Evolutionary conservation across 768 basidiomycete species (phyloP).

Genomic region (Russula emetica): DNA sequence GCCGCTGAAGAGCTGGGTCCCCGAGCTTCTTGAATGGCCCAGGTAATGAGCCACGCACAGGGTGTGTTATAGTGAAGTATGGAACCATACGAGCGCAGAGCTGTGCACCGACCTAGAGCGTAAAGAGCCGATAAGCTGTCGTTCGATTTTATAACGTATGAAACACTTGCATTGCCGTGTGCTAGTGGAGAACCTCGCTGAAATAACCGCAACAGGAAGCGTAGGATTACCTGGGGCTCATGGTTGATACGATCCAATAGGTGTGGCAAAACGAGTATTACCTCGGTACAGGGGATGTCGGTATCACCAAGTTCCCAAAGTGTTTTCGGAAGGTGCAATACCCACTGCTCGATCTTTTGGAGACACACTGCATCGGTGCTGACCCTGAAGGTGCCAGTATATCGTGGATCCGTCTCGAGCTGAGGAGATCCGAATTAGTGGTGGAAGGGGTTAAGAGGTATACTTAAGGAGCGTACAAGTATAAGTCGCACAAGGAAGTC

Average conservation of each 20-base stretch:
- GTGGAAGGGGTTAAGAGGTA: background rate
- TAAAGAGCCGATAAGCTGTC: constrained; percentile 18
- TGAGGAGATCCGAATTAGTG: constrained; percentile 31
- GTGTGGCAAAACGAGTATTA: constrained; percentile 29
- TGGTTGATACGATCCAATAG: background rate
- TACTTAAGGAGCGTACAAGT: constrained; percentile 47
- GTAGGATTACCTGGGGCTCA: constrained; percentile 47
- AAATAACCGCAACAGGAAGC: constrained; percentile 55
- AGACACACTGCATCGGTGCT: constrained; percentile 32
- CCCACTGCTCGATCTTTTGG: constrained; percentile 55
- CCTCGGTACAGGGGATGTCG: constrained; percentile 59
- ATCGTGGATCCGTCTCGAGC: constrained; percentile 57
- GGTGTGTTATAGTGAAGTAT: constrained; percentile 75
- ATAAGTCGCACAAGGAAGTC: constrained; percentile 71
- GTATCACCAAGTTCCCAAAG: constrained; percentile 78
- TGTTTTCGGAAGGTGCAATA: constrained; percentile 68
- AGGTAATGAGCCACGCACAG: constrained; percentile 62
- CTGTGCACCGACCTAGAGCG: constrained; percentile 42
- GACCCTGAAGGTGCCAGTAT: constrained; percentile 46
- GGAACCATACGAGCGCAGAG: constrained; percentile 61
- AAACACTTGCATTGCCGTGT: constrained; percentile 41
- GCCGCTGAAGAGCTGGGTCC: constrained; percentile 41
- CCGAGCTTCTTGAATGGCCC: constrained; percentile 81
- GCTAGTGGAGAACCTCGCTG: constrained; percentile 52
- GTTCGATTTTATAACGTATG: background rate